A percentile compares a stretch with the other conserved stretches of the same genome.
Conservation (phyloP, 2,329 filamentous ascomycete species). For the Penicillium sclerotiorum region DNA sequence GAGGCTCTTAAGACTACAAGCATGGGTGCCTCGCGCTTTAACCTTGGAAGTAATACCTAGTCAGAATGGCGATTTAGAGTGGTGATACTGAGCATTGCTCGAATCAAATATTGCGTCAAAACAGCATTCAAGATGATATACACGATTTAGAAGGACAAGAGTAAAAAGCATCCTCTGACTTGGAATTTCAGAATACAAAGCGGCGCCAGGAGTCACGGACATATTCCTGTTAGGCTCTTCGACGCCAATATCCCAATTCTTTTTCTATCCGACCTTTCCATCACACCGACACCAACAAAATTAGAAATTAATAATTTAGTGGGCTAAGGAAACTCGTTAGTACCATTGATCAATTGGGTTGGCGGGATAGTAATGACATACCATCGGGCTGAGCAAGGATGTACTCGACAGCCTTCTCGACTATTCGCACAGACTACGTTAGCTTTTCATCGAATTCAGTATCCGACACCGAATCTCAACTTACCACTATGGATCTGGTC, state of each 20-base stretch:
- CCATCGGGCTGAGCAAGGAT: constrained; percentile 91
- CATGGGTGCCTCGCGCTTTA: no score
- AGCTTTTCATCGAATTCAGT: background rate
- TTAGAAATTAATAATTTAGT: constrained; percentile 39
- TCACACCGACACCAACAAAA: constrained; percentile 22
- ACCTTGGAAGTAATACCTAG: no score
- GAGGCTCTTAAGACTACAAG: no score
- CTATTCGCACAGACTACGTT: constrained; percentile 50
- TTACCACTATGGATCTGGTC: constrained; percentile 91
- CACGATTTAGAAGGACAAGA: constrained; percentile 41
- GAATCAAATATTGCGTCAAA: constrained; percentile 25
- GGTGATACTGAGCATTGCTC: constrained; percentile 12
- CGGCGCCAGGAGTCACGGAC: constrained; percentile 28
- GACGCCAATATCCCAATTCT: constrained; percentile 34
- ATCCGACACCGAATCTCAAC: constrained; percentile 37
- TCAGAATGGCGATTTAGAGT: constrained; percentile 1
- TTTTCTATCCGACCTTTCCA: constrained; percentile 38
- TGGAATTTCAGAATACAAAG: constrained; percentile 43
- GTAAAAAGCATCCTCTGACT: constrained; percentile 37
- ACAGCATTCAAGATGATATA: constrained; percentile 47
- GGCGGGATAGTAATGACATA: constrained; percentile 52
- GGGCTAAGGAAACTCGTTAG: constrained; percentile 33
- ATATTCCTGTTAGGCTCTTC: constrained; percentile 34
- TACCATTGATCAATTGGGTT: background rate
- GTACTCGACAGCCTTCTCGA: constrained; percentile 93